A percentile compares a stretch with the other conserved stretches of the same genome.
Evolutionary conservation across 805 yeast genomes (phyloP).

Genomic region (Suhomyces xylopsoci): DNA sequence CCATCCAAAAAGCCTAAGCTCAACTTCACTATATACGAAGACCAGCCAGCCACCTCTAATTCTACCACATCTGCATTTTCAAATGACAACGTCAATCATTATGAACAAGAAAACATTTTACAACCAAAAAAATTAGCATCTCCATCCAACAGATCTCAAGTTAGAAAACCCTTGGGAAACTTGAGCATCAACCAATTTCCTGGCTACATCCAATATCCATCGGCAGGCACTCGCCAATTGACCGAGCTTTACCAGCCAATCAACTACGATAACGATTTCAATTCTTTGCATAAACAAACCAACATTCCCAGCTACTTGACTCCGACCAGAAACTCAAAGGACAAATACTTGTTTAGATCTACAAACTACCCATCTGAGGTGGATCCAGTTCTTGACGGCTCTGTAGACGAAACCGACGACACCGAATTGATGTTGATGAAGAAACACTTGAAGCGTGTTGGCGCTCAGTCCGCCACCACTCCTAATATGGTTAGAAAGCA

Average conservation of each 20-base stretch:
- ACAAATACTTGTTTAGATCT: constrained; percentile 18
- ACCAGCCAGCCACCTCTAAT: constrained; percentile 8
- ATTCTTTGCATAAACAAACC: constrained; percentile 29
- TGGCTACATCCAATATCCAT: constrained; percentile 20
- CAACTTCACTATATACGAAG: constrained; percentile 21
- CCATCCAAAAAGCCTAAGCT: constrained; percentile 14
- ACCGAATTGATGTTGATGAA: constrained; percentile 12
- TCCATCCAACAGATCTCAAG: constrained; percentile 6
- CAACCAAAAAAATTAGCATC: constrained; percentile 24
- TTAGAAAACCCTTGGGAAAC: constrained; percentile 26
- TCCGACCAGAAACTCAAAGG: constrained; percentile 26
- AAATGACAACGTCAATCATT: constrained; percentile 21
- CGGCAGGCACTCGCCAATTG: constrained; percentile 14
- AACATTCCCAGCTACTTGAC: constrained; percentile 32
- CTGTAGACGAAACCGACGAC: constrained; percentile 16
- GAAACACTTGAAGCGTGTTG: constrained; percentile 2
- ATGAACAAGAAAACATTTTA: constrained; percentile 42
- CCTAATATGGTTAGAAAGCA: constrained; percentile 14
- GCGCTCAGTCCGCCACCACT: background rate
- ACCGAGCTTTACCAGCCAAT: constrained; percentile 28
- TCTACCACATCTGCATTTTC: background rate
- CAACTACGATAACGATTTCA: constrained; percentile 25
- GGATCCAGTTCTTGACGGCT: constrained; percentile 6
- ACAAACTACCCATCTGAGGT: constrained; percentile 5
- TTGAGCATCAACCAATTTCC: constrained; percentile 29